Percentiles rank a stretch among this genome's conserved stretches.
Evolutionary conservation across 2,329 filamentous ascomycete genomes (phyloP).

Genomic region (Emergomyces pasteurianus): DNA sequence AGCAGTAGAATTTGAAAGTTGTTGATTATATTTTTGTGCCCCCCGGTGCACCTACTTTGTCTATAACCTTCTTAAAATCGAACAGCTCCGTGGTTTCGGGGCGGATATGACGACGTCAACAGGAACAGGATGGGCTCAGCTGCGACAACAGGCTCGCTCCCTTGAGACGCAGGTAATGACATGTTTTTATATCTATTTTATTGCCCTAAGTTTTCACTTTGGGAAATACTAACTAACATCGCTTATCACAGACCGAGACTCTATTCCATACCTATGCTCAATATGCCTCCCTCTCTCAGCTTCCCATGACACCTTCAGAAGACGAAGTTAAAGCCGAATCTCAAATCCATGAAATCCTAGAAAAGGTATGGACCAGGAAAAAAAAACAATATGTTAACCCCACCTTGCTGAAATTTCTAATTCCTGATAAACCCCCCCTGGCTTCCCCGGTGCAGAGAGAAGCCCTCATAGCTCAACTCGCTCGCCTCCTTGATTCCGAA

Average conservation of each 20-base stretch:
- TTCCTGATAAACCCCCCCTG: constrained; percentile 5
- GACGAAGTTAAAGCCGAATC: constrained; percentile 71
- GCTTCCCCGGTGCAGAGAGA: too few relatives aligned
- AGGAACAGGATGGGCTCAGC: constrained; percentile 74
- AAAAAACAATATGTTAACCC: background rate
- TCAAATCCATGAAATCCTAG: constrained; percentile 72
- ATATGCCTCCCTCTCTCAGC: constrained; percentile 66
- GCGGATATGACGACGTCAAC: constrained; percentile 43
- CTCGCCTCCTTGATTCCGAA: constrained; percentile 86
- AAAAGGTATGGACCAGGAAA: constrained; percentile 48
- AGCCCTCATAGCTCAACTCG: constrained; percentile 65
- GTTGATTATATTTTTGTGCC: background rate
- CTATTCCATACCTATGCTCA: constrained; percentile 66
- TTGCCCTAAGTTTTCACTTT: background rate
- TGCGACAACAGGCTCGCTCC: constrained; percentile 80
- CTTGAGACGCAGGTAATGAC: constrained; percentile 71
- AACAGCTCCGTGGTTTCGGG: background rate
- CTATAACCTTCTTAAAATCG: background rate
- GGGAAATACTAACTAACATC: constrained; percentile 7
- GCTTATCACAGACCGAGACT: constrained; percentile 57
- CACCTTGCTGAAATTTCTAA: background rate
- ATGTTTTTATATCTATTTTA: constrained; percentile 6
- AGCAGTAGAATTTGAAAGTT: background rate
- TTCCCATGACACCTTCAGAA: constrained; percentile 70
- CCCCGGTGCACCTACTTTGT: background rate